Evolutionary conservation across 1,139 yeast species (phyloP).

Genomic region (Zhuliangozyma parablackwelliae): DNA sequence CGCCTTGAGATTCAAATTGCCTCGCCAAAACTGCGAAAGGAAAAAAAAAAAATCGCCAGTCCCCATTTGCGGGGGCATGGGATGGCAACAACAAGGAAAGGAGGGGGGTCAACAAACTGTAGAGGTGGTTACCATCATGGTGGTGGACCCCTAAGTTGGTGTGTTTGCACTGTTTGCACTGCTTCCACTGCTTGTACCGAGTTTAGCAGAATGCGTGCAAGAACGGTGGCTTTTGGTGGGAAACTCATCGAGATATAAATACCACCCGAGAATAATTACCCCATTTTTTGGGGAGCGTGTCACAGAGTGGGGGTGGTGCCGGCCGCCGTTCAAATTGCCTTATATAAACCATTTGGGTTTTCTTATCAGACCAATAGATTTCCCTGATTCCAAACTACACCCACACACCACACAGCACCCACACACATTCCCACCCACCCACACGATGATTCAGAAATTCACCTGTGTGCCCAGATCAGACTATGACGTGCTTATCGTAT

Average conservation of each 20-base stretch:
- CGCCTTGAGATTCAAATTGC: too few relatives aligned
- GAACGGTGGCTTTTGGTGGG: not conserved
- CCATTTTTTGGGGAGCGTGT: too few relatives aligned
- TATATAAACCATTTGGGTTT: slow-evolving; percentile 3
- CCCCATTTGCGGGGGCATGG: not conserved
- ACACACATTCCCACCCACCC: too few relatives aligned
- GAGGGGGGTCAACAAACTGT: not conserved
- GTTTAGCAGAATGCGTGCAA: not conserved
- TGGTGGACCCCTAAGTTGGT: not conserved
- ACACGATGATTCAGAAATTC: slow-evolving; percentile 31
- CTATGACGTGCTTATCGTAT: slow-evolving; percentile 32
- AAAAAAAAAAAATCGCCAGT: too few relatives aligned
- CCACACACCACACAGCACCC: too few relatives aligned
- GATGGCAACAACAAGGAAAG: not conserved
- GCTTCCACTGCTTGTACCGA: too few relatives aligned
- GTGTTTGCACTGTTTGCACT: too few relatives aligned
- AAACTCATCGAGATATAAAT: not conserved
- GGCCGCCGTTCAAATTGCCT: slow-evolving; percentile 3
- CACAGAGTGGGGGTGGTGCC: too few relatives aligned
- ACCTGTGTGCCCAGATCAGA: slow-evolving; percentile 32
- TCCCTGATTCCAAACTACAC: not conserved
- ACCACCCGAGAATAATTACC: not conserved
- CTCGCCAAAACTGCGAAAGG: too few relatives aligned
- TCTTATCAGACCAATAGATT: slow-evolving; percentile 13
- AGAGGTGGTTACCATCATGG: not conserved